Evolutionary conservation across 352 stramenopile species (phyloP).

Genomic region (Phytophthora brassicae): DNA sequence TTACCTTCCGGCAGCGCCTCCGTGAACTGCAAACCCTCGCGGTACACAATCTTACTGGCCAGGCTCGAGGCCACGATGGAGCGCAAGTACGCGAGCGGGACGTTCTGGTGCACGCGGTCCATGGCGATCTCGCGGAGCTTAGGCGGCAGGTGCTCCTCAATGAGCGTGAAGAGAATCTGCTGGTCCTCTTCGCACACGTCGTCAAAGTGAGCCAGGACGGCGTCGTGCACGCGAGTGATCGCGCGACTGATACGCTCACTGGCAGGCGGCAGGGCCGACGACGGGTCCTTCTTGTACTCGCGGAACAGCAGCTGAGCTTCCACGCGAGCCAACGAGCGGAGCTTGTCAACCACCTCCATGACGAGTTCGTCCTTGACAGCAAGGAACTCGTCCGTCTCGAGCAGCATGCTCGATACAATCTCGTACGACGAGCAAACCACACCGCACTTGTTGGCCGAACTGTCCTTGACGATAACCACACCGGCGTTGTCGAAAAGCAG

Average conservation of each 20-base stretch:
- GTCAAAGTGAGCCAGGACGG: conserved; percentile 91
- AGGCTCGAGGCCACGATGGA: conserved; percentile 96
- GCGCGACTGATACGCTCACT: conserved; percentile 95
- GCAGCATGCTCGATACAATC: conserved; percentile 93
- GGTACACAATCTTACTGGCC: conserved; percentile 98
- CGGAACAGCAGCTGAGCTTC: conserved; percentile 97
- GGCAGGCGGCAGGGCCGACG: conserved; percentile 86
- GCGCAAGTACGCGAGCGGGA: conserved; percentile 96
- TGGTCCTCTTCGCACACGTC: conserved; percentile 86
- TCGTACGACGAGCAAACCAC: conserved; percentile 87
- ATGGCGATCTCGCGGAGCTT: conserved; percentile 94
- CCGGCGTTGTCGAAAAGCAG: conserved; percentile 94
- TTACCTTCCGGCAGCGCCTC: conserved; percentile 90
- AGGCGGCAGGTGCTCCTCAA: conserved; percentile 92
- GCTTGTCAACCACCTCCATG: conserved; percentile 93
- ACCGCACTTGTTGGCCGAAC: conserved; percentile 90
- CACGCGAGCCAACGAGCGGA: conserved; percentile 90
- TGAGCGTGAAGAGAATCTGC: conserved; percentile 78
- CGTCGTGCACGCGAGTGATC: conserved; percentile 97
- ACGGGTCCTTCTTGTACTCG: conserved; percentile 93
- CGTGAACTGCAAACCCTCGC: conserved; percentile 96
- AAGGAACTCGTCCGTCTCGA: conserved; percentile 96
- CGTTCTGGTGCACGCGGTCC: conserved; percentile 90
- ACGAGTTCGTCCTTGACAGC: conserved; percentile 95
- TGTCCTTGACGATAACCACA: conserved; percentile 98